Conservation (phyloP, 371 early-diverging fungal genomes). For the Cladochytrium tenue region DNA sequence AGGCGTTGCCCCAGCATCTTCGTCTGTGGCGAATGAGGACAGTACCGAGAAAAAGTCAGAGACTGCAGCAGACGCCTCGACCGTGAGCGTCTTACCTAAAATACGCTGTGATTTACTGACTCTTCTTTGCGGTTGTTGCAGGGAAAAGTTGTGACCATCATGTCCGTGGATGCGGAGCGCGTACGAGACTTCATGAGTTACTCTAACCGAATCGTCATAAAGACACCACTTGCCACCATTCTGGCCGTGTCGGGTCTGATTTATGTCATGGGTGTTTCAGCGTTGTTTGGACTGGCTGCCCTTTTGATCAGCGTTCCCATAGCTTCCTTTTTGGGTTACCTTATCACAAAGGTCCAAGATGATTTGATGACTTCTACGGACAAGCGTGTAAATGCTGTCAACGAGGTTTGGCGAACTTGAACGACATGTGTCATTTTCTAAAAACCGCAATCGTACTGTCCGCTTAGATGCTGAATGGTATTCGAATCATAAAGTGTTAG, state of each 20-base stretch:
- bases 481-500: conserved; percentile 44
- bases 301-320: conserved; percentile 28
- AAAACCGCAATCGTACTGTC: background rate
- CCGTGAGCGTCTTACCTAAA: background rate
- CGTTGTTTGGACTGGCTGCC: conserved; percentile 31
- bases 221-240: conserved; percentile 14
- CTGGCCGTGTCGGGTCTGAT: conserved; percentile 28
- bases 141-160: conserved; percentile 40
- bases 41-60: background rate
- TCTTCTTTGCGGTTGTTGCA: background rate
- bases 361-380: conserved; percentile 37
- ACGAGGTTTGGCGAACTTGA: conserved; percentile 32
- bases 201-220: conserved; percentile 25
- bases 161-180: conserved; percentile 41
- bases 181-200: conserved; percentile 35
- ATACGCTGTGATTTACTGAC: background rate
- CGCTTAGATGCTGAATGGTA: conserved; percentile 29
- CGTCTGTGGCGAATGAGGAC: background rate
- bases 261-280: conserved; percentile 35
- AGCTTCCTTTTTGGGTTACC: conserved; percentile 11
- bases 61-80: conserved; percentile 1
- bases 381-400: conserved; percentile 37
- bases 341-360: conserved; percentile 20
- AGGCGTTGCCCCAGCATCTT: conserved; percentile 11
- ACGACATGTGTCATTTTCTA: background rate